Conservation (phyloP, 2,329 filamentous ascomycete genomes). For the Thelonectria discophora region DNA sequence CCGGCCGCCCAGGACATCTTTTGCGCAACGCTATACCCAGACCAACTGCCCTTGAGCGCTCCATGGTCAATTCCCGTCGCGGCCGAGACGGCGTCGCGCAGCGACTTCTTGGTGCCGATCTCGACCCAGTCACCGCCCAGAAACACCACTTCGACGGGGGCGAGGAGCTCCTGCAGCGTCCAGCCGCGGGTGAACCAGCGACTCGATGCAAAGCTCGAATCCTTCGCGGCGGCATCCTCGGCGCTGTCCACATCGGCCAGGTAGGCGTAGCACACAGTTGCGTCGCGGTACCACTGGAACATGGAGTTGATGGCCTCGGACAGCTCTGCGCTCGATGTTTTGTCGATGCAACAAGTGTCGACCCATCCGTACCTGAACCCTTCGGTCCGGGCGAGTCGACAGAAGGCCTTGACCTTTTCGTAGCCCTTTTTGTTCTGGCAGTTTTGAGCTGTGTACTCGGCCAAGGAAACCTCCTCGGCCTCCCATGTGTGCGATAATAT, state of each 20-base stretch:
- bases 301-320: slow-evolving; percentile 14
- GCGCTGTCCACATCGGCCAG: slow-evolving; percentile 51
- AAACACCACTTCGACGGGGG: slow-evolving; percentile 25
- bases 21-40: slow-evolving; percentile 20
- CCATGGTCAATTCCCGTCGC: slow-evolving; percentile 29
- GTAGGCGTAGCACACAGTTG: slow-evolving; percentile 15
- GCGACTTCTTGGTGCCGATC: slow-evolving; percentile 22
- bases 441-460: background rate
- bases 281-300: slow-evolving; percentile 12
- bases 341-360: slow-evolving; percentile 13
- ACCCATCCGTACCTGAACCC: slow-evolving; percentile 10
- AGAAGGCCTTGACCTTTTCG: background rate
- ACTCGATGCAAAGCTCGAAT: slow-evolving; percentile 22
- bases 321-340: slow-evolving; percentile 8
- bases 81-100: slow-evolving; percentile 12
- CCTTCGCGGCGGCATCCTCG: background rate
- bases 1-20: slow-evolving; percentile 36
- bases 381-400: background rate
- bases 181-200: slow-evolving; percentile 34
- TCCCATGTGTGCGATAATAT: slow-evolving; percentile 9
- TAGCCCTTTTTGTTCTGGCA: slow-evolving; percentile 1
- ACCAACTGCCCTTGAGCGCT: slow-evolving; percentile 10
- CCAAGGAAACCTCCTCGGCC: background rate
- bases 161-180: slow-evolving; percentile 35
- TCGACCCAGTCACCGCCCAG: slow-evolving; percentile 24